Evolutionary conservation across 768 basidiomycete genomes (phyloP), one percentile per base, ranked within the genome.

Genomic region (Tulasnella sp.): DNA sequence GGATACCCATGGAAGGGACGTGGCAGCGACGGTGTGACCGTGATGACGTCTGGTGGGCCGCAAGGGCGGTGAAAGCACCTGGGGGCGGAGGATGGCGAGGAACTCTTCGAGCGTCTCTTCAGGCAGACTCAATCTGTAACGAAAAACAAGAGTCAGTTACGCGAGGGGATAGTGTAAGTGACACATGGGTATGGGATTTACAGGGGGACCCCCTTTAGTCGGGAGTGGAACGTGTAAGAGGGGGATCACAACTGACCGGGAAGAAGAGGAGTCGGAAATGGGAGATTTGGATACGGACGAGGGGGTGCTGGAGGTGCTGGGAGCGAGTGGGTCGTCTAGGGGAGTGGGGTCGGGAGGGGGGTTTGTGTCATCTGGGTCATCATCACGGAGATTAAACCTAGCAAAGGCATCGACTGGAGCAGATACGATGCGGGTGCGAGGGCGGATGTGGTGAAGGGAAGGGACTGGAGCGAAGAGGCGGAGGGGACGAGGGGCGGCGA

Each of bases 71-170:
- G 40, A 31, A 21, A 29, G 17, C 15, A 29, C 27, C 6, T 45
- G 39, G 14, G 56, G 56, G 25, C 56, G 56, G n/a, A 57, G 48
- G 23, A 57, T 57, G 12, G 56, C 48, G 17, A 48, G 25, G 56
- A 57, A 57, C 31, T 57, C 56, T 36, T 57, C 56, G 45, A 57
- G 56, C 7, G 56, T 50, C 36, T 57, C 56, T n/a, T 48, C 45
- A 15, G 56, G 48, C 8, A 57, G 23, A 17, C 25, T 49, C 9
- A 12, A 35, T 14, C 56, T 57, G 27, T 23, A 29, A 23, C 23
- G 11, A n/a, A n/a, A n/a, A n/a, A n/a, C n/a, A n/a, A n/a, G n/a
- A n/a, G n/a, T n/a, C n/a, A n/a, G n/a, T n/a, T n/a, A n/a, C n/a
- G n/a, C n/a, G n/a, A n/a, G n/a, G n/a, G n/a, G n/a, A n/a, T n/a